A percentile compares a stretch with the other conserved stretches of the same genome.
These are phyloP conservation scores for Yamadazyma olivae DNA, from an alignment of 805 yeast genomes.

Conservation along the genomic window DNA sequence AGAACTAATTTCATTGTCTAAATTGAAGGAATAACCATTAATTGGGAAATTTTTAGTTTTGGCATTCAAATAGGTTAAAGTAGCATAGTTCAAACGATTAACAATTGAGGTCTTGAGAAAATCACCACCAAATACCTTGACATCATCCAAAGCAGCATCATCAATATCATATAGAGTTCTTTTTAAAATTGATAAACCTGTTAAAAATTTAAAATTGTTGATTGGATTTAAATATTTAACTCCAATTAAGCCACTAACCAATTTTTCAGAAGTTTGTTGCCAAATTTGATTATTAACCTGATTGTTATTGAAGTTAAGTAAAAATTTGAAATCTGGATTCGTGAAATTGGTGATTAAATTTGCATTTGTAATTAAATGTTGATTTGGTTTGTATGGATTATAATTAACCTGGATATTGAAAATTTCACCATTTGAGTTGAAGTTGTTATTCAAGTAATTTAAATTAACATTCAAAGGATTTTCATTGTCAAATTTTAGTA, in stretches of 20 bases:
- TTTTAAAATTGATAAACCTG: constrained; percentile 60
- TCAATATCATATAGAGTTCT: constrained; percentile 52
- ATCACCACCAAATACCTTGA: constrained; percentile 31
- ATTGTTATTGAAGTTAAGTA: constrained; percentile 23
- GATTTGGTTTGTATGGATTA: constrained; percentile 52
- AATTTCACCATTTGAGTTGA: constrained; percentile 50
- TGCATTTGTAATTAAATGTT: constrained; percentile 44
- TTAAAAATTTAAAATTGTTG: constrained; percentile 21
- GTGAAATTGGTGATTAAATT: constrained; percentile 43
- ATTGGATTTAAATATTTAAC: constrained; percentile 26
- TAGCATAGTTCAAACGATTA: constrained; percentile 21
- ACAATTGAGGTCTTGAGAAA: constrained; percentile 33
- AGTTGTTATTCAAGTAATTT: constrained; percentile 40
- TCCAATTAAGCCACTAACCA: constrained; percentile 52
- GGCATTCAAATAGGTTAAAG: constrained; percentile 18
- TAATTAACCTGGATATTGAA: constrained; percentile 46
- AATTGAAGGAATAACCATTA: constrained; percentile 58
- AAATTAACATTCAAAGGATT: constrained; percentile 35
- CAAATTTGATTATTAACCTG: constrained; percentile 35
- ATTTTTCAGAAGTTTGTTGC: constrained; percentile 55
- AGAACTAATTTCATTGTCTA: constrained; percentile 50
- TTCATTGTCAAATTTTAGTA: constrained; percentile 34
- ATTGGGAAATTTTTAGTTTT: constrained; percentile 34
- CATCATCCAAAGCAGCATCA: constrained; percentile 49
- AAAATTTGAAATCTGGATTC: constrained; percentile 42